A percentile compares a stretch with the other conserved stretches of the same genome.
These are phyloP conservation scores for Umbellularia californica DNA, from an alignment of 164 flowering plant species.

Conservation along the genomic window DNA sequence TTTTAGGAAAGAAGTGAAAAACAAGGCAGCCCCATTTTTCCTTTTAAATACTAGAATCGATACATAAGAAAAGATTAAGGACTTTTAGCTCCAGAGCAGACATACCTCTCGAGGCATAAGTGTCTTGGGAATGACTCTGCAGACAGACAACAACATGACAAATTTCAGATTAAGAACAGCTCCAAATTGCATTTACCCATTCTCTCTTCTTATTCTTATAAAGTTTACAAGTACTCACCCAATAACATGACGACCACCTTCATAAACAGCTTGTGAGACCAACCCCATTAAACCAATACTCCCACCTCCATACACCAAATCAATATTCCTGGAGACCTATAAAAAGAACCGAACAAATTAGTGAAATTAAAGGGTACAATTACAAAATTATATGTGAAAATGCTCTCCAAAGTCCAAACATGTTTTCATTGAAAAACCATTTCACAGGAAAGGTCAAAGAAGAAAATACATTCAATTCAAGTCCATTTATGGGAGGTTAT, in stretches of 20 bases:
- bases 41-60: neutral
- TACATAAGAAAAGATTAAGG: conserved; percentile 24
- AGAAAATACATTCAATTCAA: neutral
- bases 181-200: neutral
- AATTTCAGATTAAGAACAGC: conserved; percentile 14
- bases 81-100: conserved; percentile 31
- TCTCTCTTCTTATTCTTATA: neutral
- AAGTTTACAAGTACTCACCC: conserved; percentile 38
- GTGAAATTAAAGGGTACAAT: conserved; percentile 4
- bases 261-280: conserved; percentile 72
- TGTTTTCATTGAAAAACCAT: neutral
- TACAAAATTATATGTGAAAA: neutral
- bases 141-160: conserved; percentile 55
- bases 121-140: conserved; percentile 93
- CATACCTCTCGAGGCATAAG: conserved; percentile 98
- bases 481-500: neutral
- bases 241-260: conserved; percentile 82
- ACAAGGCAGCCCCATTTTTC: neutral
- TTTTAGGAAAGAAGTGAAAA: neutral
- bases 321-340: conserved; percentile 41
- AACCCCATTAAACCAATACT: conserved; percentile 80
- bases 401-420: neutral
- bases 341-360: conserved; percentile 10
- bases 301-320: conserved; percentile 79
- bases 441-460: neutral